Evolutionary conservation across 768 basidiomycete genomes (phyloP).

Genomic region (Phaffia australis): DNA sequence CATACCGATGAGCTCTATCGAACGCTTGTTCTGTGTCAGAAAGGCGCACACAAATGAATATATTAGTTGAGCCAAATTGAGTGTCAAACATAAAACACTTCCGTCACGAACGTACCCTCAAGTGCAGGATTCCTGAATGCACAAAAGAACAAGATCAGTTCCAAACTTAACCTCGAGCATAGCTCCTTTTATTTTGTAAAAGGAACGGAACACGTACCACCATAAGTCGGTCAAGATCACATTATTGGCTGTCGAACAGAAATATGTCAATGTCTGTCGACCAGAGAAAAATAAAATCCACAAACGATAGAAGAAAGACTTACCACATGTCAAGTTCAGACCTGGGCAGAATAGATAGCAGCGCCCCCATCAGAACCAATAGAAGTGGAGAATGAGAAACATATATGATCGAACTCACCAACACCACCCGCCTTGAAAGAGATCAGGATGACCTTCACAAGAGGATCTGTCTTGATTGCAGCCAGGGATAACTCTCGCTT

Average conservation of each 20-base stretch:
- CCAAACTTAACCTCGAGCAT: background rate
- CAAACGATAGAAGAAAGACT: background rate
- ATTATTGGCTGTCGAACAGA: slow-evolving; percentile 84
- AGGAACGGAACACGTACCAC: slow-evolving; percentile 45
- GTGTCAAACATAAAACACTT: too few relatives aligned
- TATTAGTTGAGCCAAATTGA: background rate
- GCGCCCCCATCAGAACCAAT: background rate
- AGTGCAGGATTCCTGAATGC: slow-evolving; percentile 28
- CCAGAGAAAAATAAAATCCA: background rate
- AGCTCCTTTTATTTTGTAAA: background rate
- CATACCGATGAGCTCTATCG: slow-evolving; percentile 66
- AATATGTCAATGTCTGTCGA: slow-evolving; percentile 43
- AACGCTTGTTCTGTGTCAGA: slow-evolving; percentile 70
- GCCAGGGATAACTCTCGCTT: slow-evolving; percentile 65
- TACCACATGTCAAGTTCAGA: slow-evolving; percentile 23
- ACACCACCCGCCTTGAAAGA: slow-evolving; percentile 94
- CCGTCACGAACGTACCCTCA: slow-evolving; percentile 8
- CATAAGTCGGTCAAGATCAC: slow-evolving; percentile 87
- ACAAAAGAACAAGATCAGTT: background rate
- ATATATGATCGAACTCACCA: slow-evolving; percentile 42
- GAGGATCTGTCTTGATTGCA: slow-evolving; percentile 54
- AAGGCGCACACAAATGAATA: too few relatives aligned
- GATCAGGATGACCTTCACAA: slow-evolving; percentile 69
- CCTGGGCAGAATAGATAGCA: background rate
- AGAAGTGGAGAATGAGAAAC: background rate